Percentiles rank a stretch among this genome's conserved stretches.
Evolutionary conservation across 1,284 basidiomycete genomes (phyloP).

Genomic region (Rhodotorula sp.): DNA sequence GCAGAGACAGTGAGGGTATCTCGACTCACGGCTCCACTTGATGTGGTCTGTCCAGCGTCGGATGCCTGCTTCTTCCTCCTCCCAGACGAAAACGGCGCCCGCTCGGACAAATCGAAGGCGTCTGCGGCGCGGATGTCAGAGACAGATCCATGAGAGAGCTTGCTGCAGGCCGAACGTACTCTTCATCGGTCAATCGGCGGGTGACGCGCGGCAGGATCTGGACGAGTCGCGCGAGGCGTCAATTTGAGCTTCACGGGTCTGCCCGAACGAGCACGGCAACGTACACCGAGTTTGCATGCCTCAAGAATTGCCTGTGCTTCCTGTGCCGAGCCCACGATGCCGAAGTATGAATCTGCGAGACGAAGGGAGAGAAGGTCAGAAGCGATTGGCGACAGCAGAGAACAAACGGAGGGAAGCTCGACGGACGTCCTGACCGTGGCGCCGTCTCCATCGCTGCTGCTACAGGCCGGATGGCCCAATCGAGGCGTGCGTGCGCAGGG

Average conservation of each 20-base stretch:
- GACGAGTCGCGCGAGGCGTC: not conserved
- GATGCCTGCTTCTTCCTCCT: constrained; percentile 46
- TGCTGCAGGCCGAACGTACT: constrained; percentile 8
- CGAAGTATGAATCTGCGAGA: constrained; percentile 43
- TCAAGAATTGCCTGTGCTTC: constrained; percentile 45
- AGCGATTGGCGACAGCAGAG: not conserved
- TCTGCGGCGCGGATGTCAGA: constrained; percentile 15
- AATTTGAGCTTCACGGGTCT: not conserved
- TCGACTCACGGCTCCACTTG: constrained; percentile 46
- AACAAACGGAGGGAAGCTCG: too few relatives aligned
- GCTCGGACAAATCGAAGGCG: constrained; percentile 42
- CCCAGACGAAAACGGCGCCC: constrained; percentile 46
- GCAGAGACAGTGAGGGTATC: not conserved
- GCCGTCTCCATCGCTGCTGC: too few relatives aligned
- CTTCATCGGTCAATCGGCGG: constrained; percentile 44
- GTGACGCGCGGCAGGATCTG: constrained; percentile 43
- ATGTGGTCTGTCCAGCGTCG: constrained; percentile 47
- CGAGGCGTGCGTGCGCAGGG: too few relatives aligned
- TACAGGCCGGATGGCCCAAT: too few relatives aligned
- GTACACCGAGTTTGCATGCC: constrained; percentile 43
- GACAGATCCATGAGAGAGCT: too few relatives aligned
- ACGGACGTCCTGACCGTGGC: too few relatives aligned
- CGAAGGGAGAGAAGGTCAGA: not conserved
- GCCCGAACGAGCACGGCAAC: not conserved
- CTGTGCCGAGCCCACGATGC: constrained; percentile 37